Evolutionary conservation across 257 asterid genomes (phyloP).

Genomic region (Capsicum rhomboideum): DNA sequence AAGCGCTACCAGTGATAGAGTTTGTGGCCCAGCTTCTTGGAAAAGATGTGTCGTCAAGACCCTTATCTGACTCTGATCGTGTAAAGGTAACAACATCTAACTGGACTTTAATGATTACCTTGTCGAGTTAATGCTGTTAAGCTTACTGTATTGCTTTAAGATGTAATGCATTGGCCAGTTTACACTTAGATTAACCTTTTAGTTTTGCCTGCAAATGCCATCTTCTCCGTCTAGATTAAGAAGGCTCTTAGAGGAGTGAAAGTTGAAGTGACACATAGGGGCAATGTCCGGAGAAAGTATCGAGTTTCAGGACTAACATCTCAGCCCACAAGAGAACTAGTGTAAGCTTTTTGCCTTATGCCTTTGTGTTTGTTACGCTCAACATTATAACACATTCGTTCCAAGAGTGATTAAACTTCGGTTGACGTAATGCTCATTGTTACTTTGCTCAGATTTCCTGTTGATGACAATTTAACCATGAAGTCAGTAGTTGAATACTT

Average conservation of each 20-base stretch:
- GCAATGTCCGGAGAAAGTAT: slow-evolving; percentile 85
- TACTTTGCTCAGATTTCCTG: slow-evolving; percentile 66
- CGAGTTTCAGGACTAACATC: slow-evolving; percentile 91
- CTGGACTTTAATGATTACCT: not conserved
- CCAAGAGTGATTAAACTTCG: not conserved
- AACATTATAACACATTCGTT: not conserved
- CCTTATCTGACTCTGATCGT: slow-evolving; percentile 86
- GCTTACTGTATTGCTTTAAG: not conserved
- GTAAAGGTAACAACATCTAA: slow-evolving; percentile 50
- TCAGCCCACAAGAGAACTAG: slow-evolving; percentile 92
- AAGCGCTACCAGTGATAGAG: slow-evolving; percentile 94
- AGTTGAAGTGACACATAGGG: slow-evolving; percentile 98
- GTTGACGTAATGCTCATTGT: not conserved
- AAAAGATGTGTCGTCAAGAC: slow-evolving; percentile 78
- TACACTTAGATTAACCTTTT: not conserved
- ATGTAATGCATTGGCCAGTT: not conserved
- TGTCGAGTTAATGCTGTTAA: not conserved
- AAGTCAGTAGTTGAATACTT: slow-evolving; percentile 93
- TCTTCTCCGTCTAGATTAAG: slow-evolving; percentile 91
- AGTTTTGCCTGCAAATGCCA: not conserved
- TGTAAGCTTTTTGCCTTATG: slow-evolving; percentile 34
- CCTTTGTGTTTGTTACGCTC: not conserved
- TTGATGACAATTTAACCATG: slow-evolving; percentile 81
- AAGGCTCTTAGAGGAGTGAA: slow-evolving; percentile 96
- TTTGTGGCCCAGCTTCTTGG: slow-evolving; percentile 87